Evolutionary conservation across 1,284 basidiomycete genomes (phyloP).

Genomic region (Puccinia triticina): DNA sequence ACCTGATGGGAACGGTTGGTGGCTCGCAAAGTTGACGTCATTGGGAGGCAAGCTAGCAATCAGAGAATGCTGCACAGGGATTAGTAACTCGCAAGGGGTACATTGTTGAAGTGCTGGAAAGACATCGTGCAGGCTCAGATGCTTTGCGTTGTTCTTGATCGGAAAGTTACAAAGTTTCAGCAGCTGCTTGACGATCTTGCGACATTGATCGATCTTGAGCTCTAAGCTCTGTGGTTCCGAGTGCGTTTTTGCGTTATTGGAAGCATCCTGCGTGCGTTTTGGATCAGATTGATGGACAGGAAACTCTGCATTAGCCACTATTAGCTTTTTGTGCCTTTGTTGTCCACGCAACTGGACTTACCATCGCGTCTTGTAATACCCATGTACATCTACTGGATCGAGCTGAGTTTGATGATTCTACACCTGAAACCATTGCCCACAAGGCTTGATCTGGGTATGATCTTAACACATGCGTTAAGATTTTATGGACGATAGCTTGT

Average conservation of each 20-base stretch:
- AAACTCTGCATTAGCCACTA: constrained; percentile 8
- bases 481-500: constrained; percentile 68
- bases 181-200: constrained; percentile 71
- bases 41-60: constrained; percentile 82
- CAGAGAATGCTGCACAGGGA: constrained; percentile 90
- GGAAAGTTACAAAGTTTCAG: constrained; percentile 70
- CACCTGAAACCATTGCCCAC: constrained; percentile 88
- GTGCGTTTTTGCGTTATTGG: constrained; percentile 55
- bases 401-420: constrained; percentile 76
- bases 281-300: constrained; percentile 9
- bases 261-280: constrained; percentile 62
- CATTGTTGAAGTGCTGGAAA: constrained; percentile 70
- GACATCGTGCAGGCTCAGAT: constrained; percentile 68
- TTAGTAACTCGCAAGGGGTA: constrained; percentile 72
- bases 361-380: constrained; percentile 72
- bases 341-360: constrained; percentile 59
- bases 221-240: constrained; percentile 62
- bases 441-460: constrained; percentile 88
- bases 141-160: constrained; percentile 64
- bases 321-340: not conserved
- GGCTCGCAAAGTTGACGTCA: constrained; percentile 68
- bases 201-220: constrained; percentile 61
- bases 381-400: constrained; percentile 69
- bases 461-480: constrained; percentile 75
- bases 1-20: constrained; percentile 80